Percentiles rank a stretch among this genome's conserved stretches.
These are phyloP conservation scores for Fusarium sp. DNA, from an alignment of 2,329 filamentous ascomycete species.

Conservation along the genomic window DNA sequence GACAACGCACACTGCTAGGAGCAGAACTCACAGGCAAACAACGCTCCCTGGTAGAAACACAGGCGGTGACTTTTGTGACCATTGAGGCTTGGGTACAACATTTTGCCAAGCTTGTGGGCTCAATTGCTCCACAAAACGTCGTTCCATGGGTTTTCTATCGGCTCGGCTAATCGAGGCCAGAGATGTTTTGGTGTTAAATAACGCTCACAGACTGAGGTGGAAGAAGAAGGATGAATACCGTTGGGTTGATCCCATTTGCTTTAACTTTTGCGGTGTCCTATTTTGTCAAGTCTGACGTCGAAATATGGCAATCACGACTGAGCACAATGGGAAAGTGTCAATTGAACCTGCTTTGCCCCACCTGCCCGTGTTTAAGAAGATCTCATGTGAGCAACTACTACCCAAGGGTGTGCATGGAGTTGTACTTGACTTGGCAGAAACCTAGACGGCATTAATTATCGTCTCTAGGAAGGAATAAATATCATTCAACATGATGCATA, in stretches of 20 bases:
- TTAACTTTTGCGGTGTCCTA: not conserved
- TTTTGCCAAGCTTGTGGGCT: conserved; percentile 35
- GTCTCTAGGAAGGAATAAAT: not conserved
- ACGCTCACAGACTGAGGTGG: not conserved
- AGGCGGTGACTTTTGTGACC: conserved; percentile 25
- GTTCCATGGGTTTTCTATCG: conserved; percentile 31
- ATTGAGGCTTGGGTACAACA: conserved; percentile 9
- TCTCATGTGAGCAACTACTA: conserved; percentile 11
- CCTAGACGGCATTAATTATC: not conserved
- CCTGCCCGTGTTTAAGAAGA: not conserved
- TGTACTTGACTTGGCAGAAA: not conserved
- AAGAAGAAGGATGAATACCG: no score
- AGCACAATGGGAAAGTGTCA: not conserved
- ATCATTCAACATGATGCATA: not conserved
- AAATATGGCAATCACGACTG: not conserved
- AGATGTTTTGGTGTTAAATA: not conserved
- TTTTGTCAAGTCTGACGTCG: not conserved
- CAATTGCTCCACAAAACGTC: conserved; percentile 30
- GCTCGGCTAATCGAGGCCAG: not conserved
- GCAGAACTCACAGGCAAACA: conserved; percentile 2
- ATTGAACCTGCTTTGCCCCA: conserved; percentile 1
- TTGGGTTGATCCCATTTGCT: not conserved
- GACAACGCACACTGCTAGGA: not conserved
- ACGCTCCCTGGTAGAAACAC: not conserved
- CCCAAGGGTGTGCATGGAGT: not conserved